A percentile compares a stretch with the other conserved stretches of the same genome.
phyloP scores from a whole-genome alignment of 495 filamentous ascomycete species.

The Penicillium bialowiezense region DNA sequence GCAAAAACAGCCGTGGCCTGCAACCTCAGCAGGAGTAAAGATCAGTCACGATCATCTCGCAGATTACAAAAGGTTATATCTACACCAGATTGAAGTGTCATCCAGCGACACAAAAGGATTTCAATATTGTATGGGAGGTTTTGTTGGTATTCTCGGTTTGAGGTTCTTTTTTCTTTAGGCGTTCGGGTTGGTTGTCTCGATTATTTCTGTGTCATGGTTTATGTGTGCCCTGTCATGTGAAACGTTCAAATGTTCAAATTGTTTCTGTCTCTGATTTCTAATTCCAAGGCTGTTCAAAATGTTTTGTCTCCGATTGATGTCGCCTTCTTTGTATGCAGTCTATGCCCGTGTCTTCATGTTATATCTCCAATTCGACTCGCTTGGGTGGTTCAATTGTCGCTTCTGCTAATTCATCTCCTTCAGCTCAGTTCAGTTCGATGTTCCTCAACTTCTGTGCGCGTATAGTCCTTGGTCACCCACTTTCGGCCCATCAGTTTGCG shows the following conservation, averaged over 20 bases:
- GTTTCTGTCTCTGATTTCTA: too few species aligned
- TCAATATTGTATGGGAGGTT: background rate
- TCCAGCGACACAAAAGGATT: background rate
- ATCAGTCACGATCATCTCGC: background rate
- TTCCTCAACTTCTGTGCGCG: background rate
- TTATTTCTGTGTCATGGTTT: background rate
- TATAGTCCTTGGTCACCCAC: background rate
- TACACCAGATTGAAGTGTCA: background rate
- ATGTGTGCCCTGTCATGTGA: background rate
- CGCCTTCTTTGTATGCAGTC: background rate
- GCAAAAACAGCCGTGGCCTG: background rate
- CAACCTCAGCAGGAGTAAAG: background rate
- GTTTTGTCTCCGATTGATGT: background rate
- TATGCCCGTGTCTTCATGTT: conserved; percentile 1
- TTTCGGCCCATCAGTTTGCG: background rate
- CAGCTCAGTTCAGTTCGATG: background rate
- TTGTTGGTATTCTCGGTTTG: conserved; percentile 3
- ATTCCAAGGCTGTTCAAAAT: too few species aligned
- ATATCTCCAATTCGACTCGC: conserved; percentile 1
- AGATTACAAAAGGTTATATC: background rate
- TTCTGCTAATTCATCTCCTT: background rate
- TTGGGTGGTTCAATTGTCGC: background rate
- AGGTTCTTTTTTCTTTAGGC: background rate
- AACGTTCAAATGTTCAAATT: too few species aligned
- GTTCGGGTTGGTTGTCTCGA: conserved; percentile 2